These are phyloP conservation scores for Clavispora vitiphila DNA, from an alignment of 805 yeast species.

Conservation along the genomic window DNA sequence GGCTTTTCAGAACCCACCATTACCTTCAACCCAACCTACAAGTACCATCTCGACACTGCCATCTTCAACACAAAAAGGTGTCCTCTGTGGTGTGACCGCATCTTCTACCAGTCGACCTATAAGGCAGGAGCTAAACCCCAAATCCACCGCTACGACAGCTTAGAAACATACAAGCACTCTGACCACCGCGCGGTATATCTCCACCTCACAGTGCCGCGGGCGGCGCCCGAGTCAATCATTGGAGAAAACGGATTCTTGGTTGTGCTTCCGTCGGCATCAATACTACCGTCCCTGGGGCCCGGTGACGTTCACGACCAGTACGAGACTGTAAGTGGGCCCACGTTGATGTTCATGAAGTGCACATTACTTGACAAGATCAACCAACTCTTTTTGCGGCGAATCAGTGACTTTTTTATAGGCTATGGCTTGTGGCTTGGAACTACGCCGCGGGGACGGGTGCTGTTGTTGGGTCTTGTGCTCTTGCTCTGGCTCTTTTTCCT, in stretches of 20 bases:
- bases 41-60: slow-evolving; percentile 50
- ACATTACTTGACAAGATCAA: slow-evolving; percentile 26
- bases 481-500: slow-evolving; percentile 4
- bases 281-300: no score
- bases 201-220: slow-evolving; percentile 42
- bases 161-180: slow-evolving; percentile 47
- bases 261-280: no score
- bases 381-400: slow-evolving; percentile 21
- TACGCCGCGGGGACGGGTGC: slow-evolving; percentile 30
- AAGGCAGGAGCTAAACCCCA: slow-evolving; percentile 14
- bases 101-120: slow-evolving; percentile 51
- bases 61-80: slow-evolving; percentile 52
- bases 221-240: slow-evolving; percentile 26
- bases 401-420: slow-evolving; percentile 29
- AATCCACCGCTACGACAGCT: slow-evolving; percentile 44
- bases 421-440: slow-evolving; percentile 31
- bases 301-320: not conserved
- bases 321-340: slow-evolving; percentile 31
- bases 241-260: slow-evolving; percentile 13
- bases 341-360: slow-evolving; percentile 33
- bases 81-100: slow-evolving; percentile 92
- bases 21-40: slow-evolving; percentile 75
- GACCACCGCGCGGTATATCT: slow-evolving; percentile 82
- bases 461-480: slow-evolving; percentile 15
- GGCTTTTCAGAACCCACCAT: slow-evolving; percentile 68